Conservation (phyloP, 345 rosid genomes). For the Hevea brasiliensis region DNA sequence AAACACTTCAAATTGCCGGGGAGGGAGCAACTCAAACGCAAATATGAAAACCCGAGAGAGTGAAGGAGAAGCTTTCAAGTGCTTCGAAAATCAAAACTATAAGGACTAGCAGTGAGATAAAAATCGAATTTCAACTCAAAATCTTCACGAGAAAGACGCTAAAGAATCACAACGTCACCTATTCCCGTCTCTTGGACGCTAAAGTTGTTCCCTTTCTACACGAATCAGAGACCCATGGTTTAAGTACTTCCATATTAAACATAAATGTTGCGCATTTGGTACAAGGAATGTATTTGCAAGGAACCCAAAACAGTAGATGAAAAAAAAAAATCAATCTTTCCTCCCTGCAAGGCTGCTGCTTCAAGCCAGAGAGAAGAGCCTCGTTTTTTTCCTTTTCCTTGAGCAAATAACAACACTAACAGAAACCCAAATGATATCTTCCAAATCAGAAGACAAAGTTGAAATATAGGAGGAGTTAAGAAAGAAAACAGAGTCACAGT, state of each 20-base stretch:
- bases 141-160: constrained; percentile 16
- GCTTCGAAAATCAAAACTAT: neutral
- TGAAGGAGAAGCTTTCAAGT: neutral
- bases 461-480: neutral
- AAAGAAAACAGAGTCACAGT: neutral
- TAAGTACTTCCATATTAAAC: neutral
- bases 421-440: neutral
- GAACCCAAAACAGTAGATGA: neutral
- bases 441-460: neutral
- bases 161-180: constrained; percentile 7
- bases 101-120: neutral
- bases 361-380: neutral
- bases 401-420: neutral
- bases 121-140: constrained; percentile 16
- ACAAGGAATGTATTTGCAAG: neutral
- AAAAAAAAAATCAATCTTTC: neutral
- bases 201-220: neutral
- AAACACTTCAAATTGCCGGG: neutral
- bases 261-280: neutral
- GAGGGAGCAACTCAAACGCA: neutral
- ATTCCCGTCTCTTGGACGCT: neutral
- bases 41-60: neutral
- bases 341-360: neutral
- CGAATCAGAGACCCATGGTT: neutral
- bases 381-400: neutral